Evolutionary conservation across 768 basidiomycete species (phyloP).

Genomic region (Pleurotus salmoneostramineus): DNA sequence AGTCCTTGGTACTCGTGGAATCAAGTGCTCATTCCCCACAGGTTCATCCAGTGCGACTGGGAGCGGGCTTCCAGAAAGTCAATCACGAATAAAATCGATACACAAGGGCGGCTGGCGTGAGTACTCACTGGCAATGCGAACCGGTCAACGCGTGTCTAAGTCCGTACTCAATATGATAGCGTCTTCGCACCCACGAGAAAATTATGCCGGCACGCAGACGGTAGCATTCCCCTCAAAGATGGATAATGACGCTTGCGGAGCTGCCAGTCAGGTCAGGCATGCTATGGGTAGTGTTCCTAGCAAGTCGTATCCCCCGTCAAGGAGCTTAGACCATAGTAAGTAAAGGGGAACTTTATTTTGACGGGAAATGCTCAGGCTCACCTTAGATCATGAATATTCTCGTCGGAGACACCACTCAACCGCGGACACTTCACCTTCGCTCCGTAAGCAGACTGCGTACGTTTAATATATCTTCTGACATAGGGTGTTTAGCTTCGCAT

Average conservation of each 20-base stretch:
- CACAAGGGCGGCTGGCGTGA: conserved; percentile 3
- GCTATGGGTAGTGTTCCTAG: conserved; percentile 1
- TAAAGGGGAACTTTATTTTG: neutral
- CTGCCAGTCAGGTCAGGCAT: neutral
- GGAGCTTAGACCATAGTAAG: neutral
- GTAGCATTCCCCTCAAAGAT: neutral
- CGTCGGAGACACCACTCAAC: conserved; percentile 6
- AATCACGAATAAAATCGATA: neutral
- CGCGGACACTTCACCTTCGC: conserved; percentile 1
- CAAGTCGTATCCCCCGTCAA: conserved; percentile 1
- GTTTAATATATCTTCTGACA: neutral
- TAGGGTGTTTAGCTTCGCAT: neutral
- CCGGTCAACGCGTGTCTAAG: neutral
- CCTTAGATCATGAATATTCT: conserved; percentile 3
- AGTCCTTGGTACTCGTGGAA: neutral
- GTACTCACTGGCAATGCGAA: neutral
- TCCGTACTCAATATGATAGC: neutral
- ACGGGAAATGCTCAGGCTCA: conserved; percentile 5
- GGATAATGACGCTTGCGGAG: neutral
- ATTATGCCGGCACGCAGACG: neutral
- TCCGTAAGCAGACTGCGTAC: neutral
- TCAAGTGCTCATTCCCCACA: neutral
- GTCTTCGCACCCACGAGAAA: neutral
- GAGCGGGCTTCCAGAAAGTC: conserved; percentile 4
- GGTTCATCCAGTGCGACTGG: conserved; percentile 6